phyloP scores from a whole-genome alignment of 495 filamentous ascomycete genomes.

The Penicillium arizonense region DNA sequence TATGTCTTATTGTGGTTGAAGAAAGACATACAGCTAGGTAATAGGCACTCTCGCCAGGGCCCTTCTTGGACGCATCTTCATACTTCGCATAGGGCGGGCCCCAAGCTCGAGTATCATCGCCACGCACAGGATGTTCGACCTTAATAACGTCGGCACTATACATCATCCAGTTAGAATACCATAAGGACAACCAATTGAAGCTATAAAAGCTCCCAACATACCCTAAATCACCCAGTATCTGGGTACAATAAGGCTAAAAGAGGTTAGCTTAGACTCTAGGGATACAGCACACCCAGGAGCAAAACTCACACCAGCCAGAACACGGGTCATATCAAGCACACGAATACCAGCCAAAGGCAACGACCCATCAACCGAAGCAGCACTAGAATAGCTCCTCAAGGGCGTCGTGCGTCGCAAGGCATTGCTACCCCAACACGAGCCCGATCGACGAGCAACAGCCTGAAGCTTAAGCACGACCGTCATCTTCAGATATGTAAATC shows the following conservation, averaged over 20 bases:
- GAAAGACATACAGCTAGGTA: conserved; percentile 69
- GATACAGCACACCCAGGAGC: not conserved
- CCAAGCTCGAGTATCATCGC: conserved; percentile 96
- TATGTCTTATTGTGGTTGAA: not conserved
- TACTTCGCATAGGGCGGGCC: conserved; percentile 91
- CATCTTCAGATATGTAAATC: conserved; percentile 17
- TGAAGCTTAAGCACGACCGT: conserved; percentile 24
- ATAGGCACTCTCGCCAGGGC: conserved; percentile 91
- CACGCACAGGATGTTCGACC: conserved; percentile 86
- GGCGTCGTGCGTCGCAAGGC: conserved; percentile 20
- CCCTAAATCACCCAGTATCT: conserved; percentile 96
- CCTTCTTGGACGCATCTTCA: conserved; percentile 55
- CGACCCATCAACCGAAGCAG: conserved; percentile 29
- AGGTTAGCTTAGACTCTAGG: conserved; percentile 14
- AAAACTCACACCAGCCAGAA: conserved; percentile 82
- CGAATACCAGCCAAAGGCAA: conserved; percentile 79
- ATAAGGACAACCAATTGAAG: not conserved
- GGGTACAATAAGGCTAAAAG: conserved; percentile 90
- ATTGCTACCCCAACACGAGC: conserved; percentile 20
- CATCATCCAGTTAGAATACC: not conserved
- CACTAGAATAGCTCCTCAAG: conserved; percentile 36
- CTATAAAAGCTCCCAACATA: conserved; percentile 39
- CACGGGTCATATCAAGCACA: conserved; percentile 94
- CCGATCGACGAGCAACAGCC: conserved; percentile 25
- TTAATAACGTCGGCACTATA: conserved; percentile 93